Evolutionary conservation across 2,329 filamentous ascomycete genomes (phyloP), one percentile per base, ranked within the genome.

Genomic region (Microdochium nivale): DNA sequence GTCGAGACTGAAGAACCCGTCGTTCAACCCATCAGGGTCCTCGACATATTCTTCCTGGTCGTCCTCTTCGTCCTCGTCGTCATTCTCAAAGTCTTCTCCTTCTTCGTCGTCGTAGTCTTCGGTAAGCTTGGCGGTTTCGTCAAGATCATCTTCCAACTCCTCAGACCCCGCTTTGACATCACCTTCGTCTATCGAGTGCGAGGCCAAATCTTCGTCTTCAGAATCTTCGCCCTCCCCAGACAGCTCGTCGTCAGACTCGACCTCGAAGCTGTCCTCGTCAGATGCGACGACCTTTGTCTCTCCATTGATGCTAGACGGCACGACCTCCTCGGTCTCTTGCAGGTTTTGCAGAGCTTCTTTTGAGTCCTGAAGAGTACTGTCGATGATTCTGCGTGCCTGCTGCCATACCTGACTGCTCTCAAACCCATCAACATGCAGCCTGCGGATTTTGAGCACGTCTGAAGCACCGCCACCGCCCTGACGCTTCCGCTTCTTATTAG

Each of bases 1-100:
- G 62, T 97, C 91, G 61, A 99, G 92, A 16, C 90, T 95, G 72
- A 99, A 99, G 73, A 99, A 99, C 4, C 90, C 92, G 64, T 99
- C 94, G 62, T 99, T 97, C 30, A 99, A 80, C 7, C 90, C 90
- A 63, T 94, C 78, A 3, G 84, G 83, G 62, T 97, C 90, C 59
- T 84, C 76, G 9, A 83, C 72, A 54, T 86, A 85, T 37, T 80
- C 78, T 48, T 78, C 77, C 1, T 70, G 67, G 3, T 72, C 66
- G 46, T 75, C 70, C 21, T 77, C 76, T 3, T 76, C 71, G 11
- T 70, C 69, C 1, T 72, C 74, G 2, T 77, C 76, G 1, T 77
- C 75, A 0, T 74, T 73, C 0, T 69, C 66, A 1, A 72, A 70
- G 1, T 73, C 71, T 1, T 68, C 69, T 3, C 73, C 68, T 0